Conservation (phyloP, 2,329 filamentous ascomycete species). For the Colletotrichum scovillei region DNA sequence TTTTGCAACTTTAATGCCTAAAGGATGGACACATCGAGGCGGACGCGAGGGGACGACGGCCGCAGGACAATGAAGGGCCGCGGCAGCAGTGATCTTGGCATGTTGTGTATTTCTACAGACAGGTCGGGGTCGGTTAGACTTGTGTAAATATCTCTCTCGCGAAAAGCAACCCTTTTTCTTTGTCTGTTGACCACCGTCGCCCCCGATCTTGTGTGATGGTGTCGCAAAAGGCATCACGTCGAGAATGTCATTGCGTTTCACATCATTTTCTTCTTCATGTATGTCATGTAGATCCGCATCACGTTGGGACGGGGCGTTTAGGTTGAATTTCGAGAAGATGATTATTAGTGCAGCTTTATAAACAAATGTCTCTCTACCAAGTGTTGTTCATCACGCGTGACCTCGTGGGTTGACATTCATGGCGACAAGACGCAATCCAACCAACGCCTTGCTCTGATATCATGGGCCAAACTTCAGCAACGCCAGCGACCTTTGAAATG, state of each 20-base stretch:
- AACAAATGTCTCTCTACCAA: not conserved
- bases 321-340: not conserved
- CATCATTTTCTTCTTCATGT: not conserved
- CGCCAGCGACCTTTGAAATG: not conserved
- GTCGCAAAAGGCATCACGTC: not conserved
- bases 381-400: not conserved
- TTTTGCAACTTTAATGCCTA: constrained; percentile 19
- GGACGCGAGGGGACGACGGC: not conserved
- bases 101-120: constrained; percentile 33
- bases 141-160: constrained; percentile 35
- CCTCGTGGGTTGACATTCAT: not conserved
- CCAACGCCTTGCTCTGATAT: constrained; percentile 27
- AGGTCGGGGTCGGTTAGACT: constrained; percentile 30
- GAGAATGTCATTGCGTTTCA: not conserved
- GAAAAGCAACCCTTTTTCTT: constrained; percentile 35
- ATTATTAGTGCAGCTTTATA: not conserved
- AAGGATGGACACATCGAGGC: not conserved
- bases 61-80: constrained; percentile 14
- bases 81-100: constrained; percentile 17
- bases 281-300: not conserved
- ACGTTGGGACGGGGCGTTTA: not conserved
- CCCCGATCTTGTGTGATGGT: not conserved
- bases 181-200: constrained; percentile 10
- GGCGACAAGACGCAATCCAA: not conserved
- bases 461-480: not conserved